A percentile compares a stretch with the other conserved stretches of the same genome.
Conservation (phyloP, 1,139 yeast genomes). For the Meyerozyma elateridarum region DNA sequence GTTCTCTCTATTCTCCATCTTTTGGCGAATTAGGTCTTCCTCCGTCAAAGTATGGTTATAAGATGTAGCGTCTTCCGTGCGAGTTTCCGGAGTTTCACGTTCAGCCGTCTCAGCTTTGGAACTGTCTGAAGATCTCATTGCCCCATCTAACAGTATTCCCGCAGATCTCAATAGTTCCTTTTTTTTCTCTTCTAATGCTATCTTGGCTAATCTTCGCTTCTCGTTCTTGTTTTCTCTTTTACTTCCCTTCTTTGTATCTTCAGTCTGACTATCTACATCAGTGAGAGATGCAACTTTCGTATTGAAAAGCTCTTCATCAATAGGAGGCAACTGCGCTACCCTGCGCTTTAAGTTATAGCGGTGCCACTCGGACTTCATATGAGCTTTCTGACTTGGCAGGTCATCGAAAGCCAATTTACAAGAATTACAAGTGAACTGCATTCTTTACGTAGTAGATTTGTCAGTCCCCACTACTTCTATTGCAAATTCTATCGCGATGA, state of each 20-base stretch:
- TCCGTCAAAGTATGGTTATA: constrained; percentile 19
- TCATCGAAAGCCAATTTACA: constrained; percentile 38
- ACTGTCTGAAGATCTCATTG: too few relatives aligned
- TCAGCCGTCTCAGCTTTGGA: too few relatives aligned
- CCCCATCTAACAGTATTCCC: too few relatives aligned
- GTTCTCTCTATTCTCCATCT: constrained; percentile 57
- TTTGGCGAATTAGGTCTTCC: constrained; percentile 51
- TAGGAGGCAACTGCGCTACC: constrained; percentile 54
- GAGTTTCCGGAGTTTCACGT: constrained; percentile 14
- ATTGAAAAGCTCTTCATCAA: constrained; percentile 45
- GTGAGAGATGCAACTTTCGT: constrained; percentile 38
- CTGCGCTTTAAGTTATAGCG: constrained; percentile 57
- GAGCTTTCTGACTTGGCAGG: constrained; percentile 39
- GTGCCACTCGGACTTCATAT: constrained; percentile 75
- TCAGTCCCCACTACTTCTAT: not conserved
- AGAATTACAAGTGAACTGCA: constrained; percentile 41
- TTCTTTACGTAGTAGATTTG: too few relatives aligned
- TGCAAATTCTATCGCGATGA: constrained; percentile 1
- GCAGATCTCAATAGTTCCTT: constrained; percentile 58
- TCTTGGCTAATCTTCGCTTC: constrained; percentile 58
- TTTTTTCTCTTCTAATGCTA: constrained; percentile 59
- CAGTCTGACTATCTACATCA: constrained; percentile 13
- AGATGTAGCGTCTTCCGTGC: constrained; percentile 17
- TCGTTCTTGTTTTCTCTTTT: constrained; percentile 56
- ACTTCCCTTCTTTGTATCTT: constrained; percentile 19